Conservation (phyloP, 768 basidiomycete species). For the Russula sp. region DNA sequence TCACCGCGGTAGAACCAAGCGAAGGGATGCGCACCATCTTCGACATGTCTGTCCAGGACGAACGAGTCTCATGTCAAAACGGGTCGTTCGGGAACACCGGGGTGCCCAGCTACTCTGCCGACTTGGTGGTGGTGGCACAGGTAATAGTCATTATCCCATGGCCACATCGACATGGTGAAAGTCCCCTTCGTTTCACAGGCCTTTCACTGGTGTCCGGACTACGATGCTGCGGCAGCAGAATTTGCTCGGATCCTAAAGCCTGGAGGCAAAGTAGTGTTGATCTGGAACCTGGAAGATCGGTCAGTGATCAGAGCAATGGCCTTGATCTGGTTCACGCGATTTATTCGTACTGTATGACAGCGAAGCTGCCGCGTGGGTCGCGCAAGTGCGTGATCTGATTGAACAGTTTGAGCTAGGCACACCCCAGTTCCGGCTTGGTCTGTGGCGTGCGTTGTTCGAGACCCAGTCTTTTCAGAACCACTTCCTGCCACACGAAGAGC, state of each 20-base stretch:
- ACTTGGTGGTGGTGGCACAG: conserved; percentile 73
- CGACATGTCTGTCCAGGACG: conserved; percentile 44
- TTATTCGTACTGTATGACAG: conserved; percentile 27
- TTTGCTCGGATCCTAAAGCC: conserved; percentile 78
- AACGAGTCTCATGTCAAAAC: conserved; percentile 45
- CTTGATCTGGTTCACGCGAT: neutral
- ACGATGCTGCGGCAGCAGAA: conserved; percentile 61
- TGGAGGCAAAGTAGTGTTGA: conserved; percentile 56
- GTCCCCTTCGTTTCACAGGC: conserved; percentile 42
- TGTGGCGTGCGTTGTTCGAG: conserved; percentile 68
- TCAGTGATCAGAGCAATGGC: conserved; percentile 23
- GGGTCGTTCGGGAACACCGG: conserved; percentile 65
- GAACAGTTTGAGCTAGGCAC: conserved; percentile 63
- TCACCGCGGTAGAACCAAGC: conserved; percentile 78
- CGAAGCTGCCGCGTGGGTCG: conserved; percentile 64
- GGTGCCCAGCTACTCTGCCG: conserved; percentile 63
- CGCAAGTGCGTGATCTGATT: conserved; percentile 57
- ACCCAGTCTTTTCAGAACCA: conserved; percentile 48
- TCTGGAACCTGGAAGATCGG: conserved; percentile 93
- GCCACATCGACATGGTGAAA: conserved; percentile 13
- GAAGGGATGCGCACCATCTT: conserved; percentile 79
- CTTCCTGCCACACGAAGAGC: conserved; percentile 57
- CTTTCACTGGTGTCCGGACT: conserved; percentile 90
- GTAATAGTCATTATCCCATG: conserved; percentile 28
- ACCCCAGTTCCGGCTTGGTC: conserved; percentile 73